Base-by-base conservation (phyloP, 2,329 filamentous ascomycete genomes). In the Hymenoscyphus repandus region DNA sequence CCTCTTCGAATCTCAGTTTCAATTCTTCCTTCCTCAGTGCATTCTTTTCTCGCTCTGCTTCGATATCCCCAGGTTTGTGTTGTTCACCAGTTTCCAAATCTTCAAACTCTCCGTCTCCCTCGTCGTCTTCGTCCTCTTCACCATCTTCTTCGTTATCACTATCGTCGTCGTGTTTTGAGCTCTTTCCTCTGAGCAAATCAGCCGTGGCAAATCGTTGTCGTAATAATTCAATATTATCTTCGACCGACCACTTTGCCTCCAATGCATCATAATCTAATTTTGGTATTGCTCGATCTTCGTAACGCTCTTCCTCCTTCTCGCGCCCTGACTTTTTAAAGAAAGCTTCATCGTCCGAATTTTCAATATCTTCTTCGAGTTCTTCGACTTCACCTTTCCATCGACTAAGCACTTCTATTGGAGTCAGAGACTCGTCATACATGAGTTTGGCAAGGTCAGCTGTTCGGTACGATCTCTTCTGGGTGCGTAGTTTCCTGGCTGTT, bases 11-110 rank as follows among this genome's bases (percentile, higher is more conserved):
- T 1, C 95, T 83, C 47, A 95, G 75, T 66, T 90, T 95, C 47
- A 99, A 80, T 68, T 99, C 93, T 70, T 96, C 93, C 69, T 99
- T 99, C 58, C 88, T 80, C 58, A 84, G 82, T 1, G 93, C 93
- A 63, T 99, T 99, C 69, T 82, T 87, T 60, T 90, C 89, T 59
- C 93, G 86, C 71, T 99, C 93, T 3, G 84, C 87, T 55, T 92
- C 90, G n/a, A 97, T 76, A 43, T 72, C 71, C 61, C 64, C 39
- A 56, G 65, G 58, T 53, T 73, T 71, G 64, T 79, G 74, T 27
- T 77, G 74, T 62, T 90, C 85, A 2, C 83, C 87, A 0, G 85
- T 85, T 69, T 96, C 90, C 17, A 96, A 74, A 70, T 96, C 91
- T 65, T 93, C 85, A 58, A 92, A 95, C 34, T 79, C 87, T 45